phyloP scores from a whole-genome alignment of 352 stramenopile species.

The Phytophthora pistaciae region DNA sequence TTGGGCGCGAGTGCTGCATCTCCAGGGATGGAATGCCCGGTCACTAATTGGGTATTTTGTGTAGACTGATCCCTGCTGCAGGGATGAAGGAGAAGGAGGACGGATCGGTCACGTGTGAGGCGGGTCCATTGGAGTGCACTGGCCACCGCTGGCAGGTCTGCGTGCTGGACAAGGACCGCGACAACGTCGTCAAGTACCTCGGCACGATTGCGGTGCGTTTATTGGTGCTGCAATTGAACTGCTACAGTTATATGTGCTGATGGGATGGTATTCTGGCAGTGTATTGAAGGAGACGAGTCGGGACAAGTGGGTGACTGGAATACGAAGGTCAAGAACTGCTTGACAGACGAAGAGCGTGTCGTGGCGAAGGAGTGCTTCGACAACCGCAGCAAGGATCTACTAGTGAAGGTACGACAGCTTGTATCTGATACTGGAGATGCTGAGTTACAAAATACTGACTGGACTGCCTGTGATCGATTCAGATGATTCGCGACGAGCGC shows the following conservation, averaged over 20 bases:
- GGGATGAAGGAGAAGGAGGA: constrained; percentile 73
- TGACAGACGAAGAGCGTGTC: constrained; percentile 64
- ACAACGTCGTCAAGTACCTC: constrained; percentile 82
- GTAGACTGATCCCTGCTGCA: constrained; percentile 77
- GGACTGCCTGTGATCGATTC: constrained; percentile 6
- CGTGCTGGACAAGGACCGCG: constrained; percentile 76
- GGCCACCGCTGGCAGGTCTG: constrained; percentile 79
- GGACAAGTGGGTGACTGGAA: constrained; percentile 75
- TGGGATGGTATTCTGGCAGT: constrained; percentile 36
- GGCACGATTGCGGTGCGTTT: constrained; percentile 69
- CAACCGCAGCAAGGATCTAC: constrained; percentile 58
- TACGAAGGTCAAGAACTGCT: constrained; percentile 77
- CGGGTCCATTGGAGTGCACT: constrained; percentile 72
- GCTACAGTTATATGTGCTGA: neutral
- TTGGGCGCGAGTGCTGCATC: neutral
- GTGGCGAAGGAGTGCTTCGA: constrained; percentile 71
- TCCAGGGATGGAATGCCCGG: neutral
- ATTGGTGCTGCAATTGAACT: neutral
- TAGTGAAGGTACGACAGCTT: constrained; percentile 45
- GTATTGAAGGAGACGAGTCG: constrained; percentile 81
- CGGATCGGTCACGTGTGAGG: constrained; percentile 67
- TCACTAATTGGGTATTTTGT: too few species aligned
- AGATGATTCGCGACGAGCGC: constrained; percentile 74
- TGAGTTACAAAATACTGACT: constrained; percentile 5
- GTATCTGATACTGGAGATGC: neutral